phyloP scores from a whole-genome alignment of 2,329 filamentous ascomycete genomes.

The Pyrenochaeta sp. region DNA sequence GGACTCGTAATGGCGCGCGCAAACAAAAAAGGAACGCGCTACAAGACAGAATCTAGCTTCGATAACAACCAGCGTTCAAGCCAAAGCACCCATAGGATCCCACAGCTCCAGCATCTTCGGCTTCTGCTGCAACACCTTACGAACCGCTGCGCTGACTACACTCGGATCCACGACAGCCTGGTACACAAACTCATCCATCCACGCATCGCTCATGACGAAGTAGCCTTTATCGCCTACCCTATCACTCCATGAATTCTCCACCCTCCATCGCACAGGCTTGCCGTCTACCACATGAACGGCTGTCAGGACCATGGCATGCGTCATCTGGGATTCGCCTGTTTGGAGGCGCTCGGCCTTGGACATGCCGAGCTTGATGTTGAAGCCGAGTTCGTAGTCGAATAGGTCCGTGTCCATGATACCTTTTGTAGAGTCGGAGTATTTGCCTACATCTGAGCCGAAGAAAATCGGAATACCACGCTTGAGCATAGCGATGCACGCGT shows the following conservation, averaged over 20 bases:
- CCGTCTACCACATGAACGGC: conserved; percentile 78
- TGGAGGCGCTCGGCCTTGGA: conserved; percentile 77
- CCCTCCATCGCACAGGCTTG: conserved; percentile 77
- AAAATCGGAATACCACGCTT: conserved; percentile 81
- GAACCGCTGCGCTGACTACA: conserved; percentile 65
- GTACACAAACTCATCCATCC: conserved; percentile 74
- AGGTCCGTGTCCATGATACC: conserved; percentile 84
- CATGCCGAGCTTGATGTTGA: conserved; percentile 77
- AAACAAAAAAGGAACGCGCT: too few relatives aligned
- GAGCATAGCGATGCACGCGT: conserved; percentile 78
- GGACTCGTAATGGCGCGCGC: too few relatives aligned
- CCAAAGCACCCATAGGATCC: conserved; percentile 81
- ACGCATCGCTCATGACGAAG: conserved; percentile 85
- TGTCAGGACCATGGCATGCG: conserved; percentile 90
- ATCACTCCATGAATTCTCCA: conserved; percentile 86
- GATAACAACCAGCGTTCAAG: conserved; percentile 37
- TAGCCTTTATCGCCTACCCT: conserved; percentile 76
- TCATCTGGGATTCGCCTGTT: conserved; percentile 82
- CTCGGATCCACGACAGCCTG: conserved; percentile 83
- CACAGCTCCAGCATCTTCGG: conserved; percentile 70
- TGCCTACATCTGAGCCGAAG: conserved; percentile 88
- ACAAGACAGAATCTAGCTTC: background rate
- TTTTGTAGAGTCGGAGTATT: conserved; percentile 71
- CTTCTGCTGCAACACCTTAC: conserved; percentile 73
- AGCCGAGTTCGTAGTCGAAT: conserved; percentile 82